Evolutionary conservation across 2,329 filamentous ascomycete species (phyloP).

Genomic region (Rachicladosporium sp.): DNA sequence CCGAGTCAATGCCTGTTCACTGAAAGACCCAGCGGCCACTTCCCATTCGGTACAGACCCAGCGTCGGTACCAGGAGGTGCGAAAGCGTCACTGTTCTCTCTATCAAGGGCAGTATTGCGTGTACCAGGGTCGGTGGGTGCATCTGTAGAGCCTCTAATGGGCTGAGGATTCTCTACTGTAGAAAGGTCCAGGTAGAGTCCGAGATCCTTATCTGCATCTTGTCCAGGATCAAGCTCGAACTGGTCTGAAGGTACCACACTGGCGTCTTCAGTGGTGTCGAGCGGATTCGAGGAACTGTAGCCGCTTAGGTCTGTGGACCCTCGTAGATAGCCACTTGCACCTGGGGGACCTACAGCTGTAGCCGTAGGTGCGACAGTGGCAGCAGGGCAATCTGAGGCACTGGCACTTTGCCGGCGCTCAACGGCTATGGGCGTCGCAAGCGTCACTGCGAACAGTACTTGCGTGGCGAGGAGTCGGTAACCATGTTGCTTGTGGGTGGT

Average conservation of each 20-base stretch:
- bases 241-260: conserved; percentile 24
- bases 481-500: too few relatives aligned
- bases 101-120: conserved; percentile 25
- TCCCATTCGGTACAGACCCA: conserved; percentile 28
- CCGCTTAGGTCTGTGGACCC: too few relatives aligned
- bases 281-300: too few relatives aligned
- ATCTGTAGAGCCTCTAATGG: too few relatives aligned
- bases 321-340: conserved; percentile 6
- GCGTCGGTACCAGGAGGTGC: conserved; percentile 27
- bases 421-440: too few relatives aligned
- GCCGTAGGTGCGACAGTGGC: conserved; percentile 5
- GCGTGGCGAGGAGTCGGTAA: too few relatives aligned
- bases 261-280: conserved; percentile 9
- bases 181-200: conserved; percentile 29
- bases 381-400: too few relatives aligned
- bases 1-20: conserved; percentile 29
- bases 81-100: conserved; percentile 28
- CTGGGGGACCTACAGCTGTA: conserved; percentile 19
- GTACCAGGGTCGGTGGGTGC: conserved; percentile 27
- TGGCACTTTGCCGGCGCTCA: too few relatives aligned
- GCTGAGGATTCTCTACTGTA: conserved; percentile 16
- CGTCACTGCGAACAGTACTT: too few relatives aligned
- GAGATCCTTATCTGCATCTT: conserved; percentile 25
- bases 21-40: conserved; percentile 31
- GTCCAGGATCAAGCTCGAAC: conserved; percentile 26